A percentile compares a stretch with the other conserved stretches of the same genome.
These are phyloP conservation scores for Leucocoprinus birnbaumii DNA, from an alignment of 768 basidiomycete species.

Conservation along the genomic window DNA sequence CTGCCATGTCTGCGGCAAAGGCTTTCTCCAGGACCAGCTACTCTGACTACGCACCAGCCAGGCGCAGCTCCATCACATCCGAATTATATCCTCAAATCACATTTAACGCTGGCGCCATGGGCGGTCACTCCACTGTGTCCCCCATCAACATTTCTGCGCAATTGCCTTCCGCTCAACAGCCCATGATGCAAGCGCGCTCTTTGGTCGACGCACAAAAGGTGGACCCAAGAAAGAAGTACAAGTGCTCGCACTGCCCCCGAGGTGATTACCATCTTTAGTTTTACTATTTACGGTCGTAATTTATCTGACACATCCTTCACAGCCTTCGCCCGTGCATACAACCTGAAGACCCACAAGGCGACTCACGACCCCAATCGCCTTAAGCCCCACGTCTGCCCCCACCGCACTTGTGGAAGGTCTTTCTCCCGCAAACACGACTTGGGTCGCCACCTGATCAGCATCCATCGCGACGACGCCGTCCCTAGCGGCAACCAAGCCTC, in stretches of 20 bases:
- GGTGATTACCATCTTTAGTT: slow-evolving; percentile 36
- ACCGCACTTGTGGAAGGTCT: slow-evolving; percentile 81
- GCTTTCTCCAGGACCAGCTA: slow-evolving; percentile 48
- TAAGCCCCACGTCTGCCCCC: slow-evolving; percentile 88
- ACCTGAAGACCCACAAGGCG: slow-evolving; percentile 92
- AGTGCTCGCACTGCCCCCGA: slow-evolving; percentile 71
- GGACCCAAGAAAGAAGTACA: slow-evolving; percentile 78
- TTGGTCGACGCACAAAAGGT: slow-evolving; percentile 48
- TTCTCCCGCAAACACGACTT: slow-evolving; percentile 95
- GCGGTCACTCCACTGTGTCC: slow-evolving; percentile 46
- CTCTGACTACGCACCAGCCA: slow-evolving; percentile 60
- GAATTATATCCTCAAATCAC: slow-evolving; percentile 47
- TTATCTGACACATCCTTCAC: slow-evolving; percentile 9
- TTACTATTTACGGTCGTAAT: slow-evolving; percentile 7
- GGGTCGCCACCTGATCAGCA: slow-evolving; percentile 83
- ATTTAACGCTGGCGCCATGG: slow-evolving; percentile 36
- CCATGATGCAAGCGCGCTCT: slow-evolving; percentile 33
- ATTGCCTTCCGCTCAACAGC: slow-evolving; percentile 33
- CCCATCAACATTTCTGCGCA: slow-evolving; percentile 54
- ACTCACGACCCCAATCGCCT: slow-evolving; percentile 91
- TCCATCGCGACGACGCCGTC: slow-evolving; percentile 72
- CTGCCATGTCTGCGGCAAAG: slow-evolving; percentile 32
- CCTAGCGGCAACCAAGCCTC: slow-evolving; percentile 29
- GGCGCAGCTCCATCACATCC: slow-evolving; percentile 45
- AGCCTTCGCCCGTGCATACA: slow-evolving; percentile 94